Evolutionary conservation across 148 eudicot genomes (phyloP), one percentile per base, ranked within the genome.

Genomic region (Arctostaphylos glauca): DNA sequence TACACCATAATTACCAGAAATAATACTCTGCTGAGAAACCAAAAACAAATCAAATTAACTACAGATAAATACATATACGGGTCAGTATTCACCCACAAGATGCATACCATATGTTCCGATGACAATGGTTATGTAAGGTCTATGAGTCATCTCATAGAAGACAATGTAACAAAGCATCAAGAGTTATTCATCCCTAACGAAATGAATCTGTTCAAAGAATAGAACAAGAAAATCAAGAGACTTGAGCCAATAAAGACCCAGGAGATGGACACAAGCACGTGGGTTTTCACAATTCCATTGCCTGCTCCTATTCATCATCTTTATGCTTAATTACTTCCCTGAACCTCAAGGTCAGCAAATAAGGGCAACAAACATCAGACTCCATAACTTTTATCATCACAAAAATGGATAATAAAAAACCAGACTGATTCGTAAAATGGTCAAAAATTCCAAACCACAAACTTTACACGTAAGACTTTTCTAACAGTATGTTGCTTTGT

Each of bases 1-100:
- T 5, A n/a, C 54, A 64, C 44, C 73, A 15, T 48, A 47, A 13
- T 80, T 62, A 25, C 81, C 77, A 77, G 67, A 68, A 53, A 54
- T 44, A 77, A 50, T 41, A 19, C 13, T 49, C 77, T 77, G 74
- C 58, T 15, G 31, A 12, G 43, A 12, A 44, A 8, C 21, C 15
- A 78, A 55, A 15, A 19, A 60, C 16, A 44, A 18, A 60, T 46
- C 38, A 59, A 62, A 56, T 41, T 16, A 41, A 21, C 16, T 13
- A 46, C 31, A 21, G 2, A 78, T 48, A n/a, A 78, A 5, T 16
- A 5, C 6, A 70, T 43, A 31, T 48, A 43, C 4, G 0, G 12
- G 48, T 16, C 38, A 4, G n/a, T 44, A 25, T 43, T 10, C 44
- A 25, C 71, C 43, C 23, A 15, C 9, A 66, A 31, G 71, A 43